Evolutionary conservation across 2,329 filamentous ascomycete species (phyloP).

Genomic region (Septoria petroselini): DNA sequence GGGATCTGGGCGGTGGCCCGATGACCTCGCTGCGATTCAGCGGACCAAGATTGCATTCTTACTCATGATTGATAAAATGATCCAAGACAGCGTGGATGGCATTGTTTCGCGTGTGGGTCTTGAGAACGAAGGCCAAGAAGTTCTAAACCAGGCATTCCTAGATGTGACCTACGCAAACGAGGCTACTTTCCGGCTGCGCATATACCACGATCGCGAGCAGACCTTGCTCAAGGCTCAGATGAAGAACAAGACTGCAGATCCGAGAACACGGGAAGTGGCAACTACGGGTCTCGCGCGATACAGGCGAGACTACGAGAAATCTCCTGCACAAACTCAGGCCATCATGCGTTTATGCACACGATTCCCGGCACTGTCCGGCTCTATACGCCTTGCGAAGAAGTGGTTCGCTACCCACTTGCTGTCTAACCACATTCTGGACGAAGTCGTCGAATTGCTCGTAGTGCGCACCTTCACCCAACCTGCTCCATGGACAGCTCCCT

Average conservation of each 20-base stretch:
- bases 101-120: constrained; percentile 71
- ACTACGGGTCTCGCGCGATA: constrained; percentile 67
- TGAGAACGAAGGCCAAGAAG: constrained; percentile 67
- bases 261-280: constrained; percentile 64
- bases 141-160: constrained; percentile 75
- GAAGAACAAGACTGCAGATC: constrained; percentile 68
- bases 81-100: constrained; percentile 60
- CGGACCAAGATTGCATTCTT: constrained; percentile 89
- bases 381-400: constrained; percentile 79
- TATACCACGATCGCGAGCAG: constrained; percentile 85
- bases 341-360: constrained; percentile 77
- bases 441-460: constrained; percentile 80
- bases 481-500: constrained; percentile 74
- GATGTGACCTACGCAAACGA: constrained; percentile 73
- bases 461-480: constrained; percentile 75
- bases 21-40: constrained; percentile 86
- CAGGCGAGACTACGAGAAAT: constrained; percentile 67
- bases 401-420: constrained; percentile 89
- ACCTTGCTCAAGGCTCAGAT: constrained; percentile 73
- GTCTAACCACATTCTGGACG: constrained; percentile 68
- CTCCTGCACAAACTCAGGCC: constrained; percentile 77
- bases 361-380: constrained; percentile 72
- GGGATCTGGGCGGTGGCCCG: constrained; percentile 88
- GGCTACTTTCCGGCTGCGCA: constrained; percentile 75
- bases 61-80: constrained; percentile 66